Base-by-base conservation (phyloP, 768 basidiomycete genomes). In the Pulveroboletus sp. region DNA sequence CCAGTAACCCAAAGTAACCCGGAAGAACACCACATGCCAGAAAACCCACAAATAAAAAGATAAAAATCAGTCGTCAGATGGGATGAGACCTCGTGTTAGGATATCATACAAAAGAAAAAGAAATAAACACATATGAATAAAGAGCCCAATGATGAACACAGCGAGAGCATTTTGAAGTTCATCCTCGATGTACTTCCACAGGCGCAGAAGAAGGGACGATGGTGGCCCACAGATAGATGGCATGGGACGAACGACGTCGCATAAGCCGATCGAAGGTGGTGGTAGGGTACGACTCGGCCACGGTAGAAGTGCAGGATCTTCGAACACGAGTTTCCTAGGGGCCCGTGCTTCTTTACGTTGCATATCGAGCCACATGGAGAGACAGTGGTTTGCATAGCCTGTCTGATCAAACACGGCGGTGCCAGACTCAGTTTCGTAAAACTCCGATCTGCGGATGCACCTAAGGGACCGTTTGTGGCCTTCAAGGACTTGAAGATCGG, bases 381-480 rank as follows among this genome's bases (percentile, higher is more conserved):
- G 51, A 49, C 67, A 69, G 50, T 63, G 51, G 37, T 43, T 49
- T 3, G 57, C 55, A 54, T 67, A 69, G 35, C 58, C 61, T 38
- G 49, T 28, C 5, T 43, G 57, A 55, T 69, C 62, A 36, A 69
- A 63, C 28, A 28, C 51, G 51, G 65, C 54, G 35, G 55, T 42
- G 41, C 67, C 65, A 27, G 51, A 60, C 45, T 67, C 65, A 14
- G 54, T 63, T 53, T 67, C 57, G 43, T 68, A 62, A 28, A 68
- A 65, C 6, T 64, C 56, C 9, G 62, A 58, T 43, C 51, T 48
- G 6, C 55, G 56, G n/a, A 57, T 45, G 33, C 33, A 39, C 30
- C 28, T 43, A 15, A 27, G 47, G 6, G 41, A 32, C 26, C 30
- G 33, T 42, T 49, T 50, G 14, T 52, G 42, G 49, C 59, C 41